phyloP scores from a whole-genome alignment of 495 filamentous ascomycete genomes.

The Penicillium roqueforti region DNA sequence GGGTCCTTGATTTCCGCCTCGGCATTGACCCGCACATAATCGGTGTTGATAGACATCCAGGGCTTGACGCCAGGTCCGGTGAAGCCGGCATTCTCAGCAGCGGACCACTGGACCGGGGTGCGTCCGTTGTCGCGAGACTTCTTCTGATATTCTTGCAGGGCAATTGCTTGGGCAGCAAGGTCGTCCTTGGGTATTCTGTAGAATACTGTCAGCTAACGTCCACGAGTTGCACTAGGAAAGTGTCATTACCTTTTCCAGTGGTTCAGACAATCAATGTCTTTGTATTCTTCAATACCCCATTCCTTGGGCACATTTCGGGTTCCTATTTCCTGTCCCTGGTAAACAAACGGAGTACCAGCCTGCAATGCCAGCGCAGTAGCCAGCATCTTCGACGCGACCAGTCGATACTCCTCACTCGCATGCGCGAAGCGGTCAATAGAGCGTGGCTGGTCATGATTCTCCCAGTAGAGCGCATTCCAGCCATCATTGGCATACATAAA shows the following conservation, averaged over 20 bases:
- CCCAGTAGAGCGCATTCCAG: slow-evolving; percentile 69
- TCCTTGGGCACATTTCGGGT: slow-evolving; percentile 64
- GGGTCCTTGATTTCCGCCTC: slow-evolving; percentile 43
- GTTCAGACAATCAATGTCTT: slow-evolving; percentile 66
- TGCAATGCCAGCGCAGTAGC: slow-evolving; percentile 55
- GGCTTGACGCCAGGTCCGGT: slow-evolving; percentile 47
- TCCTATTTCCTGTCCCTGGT: slow-evolving; percentile 74
- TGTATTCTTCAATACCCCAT: slow-evolving; percentile 66
- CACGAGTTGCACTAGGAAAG: not conserved
- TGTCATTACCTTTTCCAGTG: slow-evolving; percentile 51
- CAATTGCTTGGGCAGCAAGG: slow-evolving; percentile 28
- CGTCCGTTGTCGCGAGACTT: slow-evolving; percentile 55
- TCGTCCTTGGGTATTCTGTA: slow-evolving; percentile 37
- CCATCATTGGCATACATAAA: slow-evolving; percentile 66
- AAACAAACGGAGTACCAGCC: slow-evolving; percentile 67
- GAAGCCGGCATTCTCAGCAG: slow-evolving; percentile 48
- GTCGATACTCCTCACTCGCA: slow-evolving; percentile 42
- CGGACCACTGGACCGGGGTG: slow-evolving; percentile 52
- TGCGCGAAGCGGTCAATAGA: slow-evolving; percentile 58
- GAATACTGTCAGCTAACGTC: not conserved
- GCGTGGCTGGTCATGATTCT: slow-evolving; percentile 70
- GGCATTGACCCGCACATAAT: slow-evolving; percentile 49
- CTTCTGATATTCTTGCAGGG: slow-evolving; percentile 43
- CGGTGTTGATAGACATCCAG: slow-evolving; percentile 60
- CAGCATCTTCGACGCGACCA: slow-evolving; percentile 57